These are phyloP conservation scores for Oryza coarctata DNA, from an alignment of 176 grass and related monocot genomes.

Conservation along the genomic window DNA sequence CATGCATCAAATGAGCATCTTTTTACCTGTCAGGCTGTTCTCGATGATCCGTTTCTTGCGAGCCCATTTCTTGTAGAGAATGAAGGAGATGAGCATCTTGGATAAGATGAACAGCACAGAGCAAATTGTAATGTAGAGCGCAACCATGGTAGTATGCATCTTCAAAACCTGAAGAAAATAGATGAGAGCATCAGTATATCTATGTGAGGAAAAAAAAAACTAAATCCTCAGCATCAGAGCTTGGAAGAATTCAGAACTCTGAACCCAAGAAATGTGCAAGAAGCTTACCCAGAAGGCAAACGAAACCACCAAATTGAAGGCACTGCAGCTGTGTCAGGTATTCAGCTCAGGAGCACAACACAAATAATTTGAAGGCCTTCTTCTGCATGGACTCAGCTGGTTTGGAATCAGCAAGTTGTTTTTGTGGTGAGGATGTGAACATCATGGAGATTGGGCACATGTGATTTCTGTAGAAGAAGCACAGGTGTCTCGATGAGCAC, in stretches of 20 bases:
- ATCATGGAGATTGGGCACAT: background rate
- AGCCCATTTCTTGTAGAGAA: slow-evolving; percentile 79
- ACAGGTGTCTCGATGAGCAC: slow-evolving; percentile 34
- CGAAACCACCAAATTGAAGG: background rate
- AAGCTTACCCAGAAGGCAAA: background rate
- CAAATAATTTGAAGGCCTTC: background rate
- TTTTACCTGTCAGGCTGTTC: slow-evolving; percentile 53
- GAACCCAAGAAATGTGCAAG: background rate
- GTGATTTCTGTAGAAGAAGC: slow-evolving; percentile 5
- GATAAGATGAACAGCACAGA: slow-evolving; percentile 64
- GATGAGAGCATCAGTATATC: background rate
- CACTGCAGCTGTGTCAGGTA: background rate
- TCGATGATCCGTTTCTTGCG: slow-evolving; percentile 71
- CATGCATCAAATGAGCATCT: background rate
- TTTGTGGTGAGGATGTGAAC: background rate
- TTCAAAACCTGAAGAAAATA: background rate
- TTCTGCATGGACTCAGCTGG: background rate
- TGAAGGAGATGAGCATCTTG: slow-evolving; percentile 72
- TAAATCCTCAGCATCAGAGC: background rate
- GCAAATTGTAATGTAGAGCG: slow-evolving; percentile 68
- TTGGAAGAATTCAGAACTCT: background rate
- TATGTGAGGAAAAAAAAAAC: background rate
- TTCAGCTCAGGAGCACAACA: background rate
- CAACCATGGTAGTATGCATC: slow-evolving; percentile 46
- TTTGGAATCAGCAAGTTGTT: slow-evolving; percentile 12